Conservation (phyloP, 2,329 filamentous ascomycete genomes). For the Albophoma yamanashiensis region DNA sequence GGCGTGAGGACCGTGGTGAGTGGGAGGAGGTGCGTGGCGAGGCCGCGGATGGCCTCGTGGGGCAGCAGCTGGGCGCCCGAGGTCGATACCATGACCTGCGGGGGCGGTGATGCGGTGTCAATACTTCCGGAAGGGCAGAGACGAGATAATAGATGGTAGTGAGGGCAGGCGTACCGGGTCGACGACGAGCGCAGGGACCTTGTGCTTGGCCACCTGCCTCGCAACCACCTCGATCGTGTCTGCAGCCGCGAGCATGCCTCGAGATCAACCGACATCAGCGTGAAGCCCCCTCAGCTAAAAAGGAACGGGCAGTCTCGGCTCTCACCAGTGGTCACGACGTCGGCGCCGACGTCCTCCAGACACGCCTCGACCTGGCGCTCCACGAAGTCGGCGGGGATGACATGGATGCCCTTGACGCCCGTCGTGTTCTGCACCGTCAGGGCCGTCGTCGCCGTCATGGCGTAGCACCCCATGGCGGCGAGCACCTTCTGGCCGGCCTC, state of each 20-base stretch:
- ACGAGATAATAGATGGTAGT: neutral
- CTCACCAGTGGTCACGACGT: conserved; percentile 86
- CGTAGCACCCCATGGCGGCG: conserved; percentile 85
- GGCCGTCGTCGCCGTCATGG: conserved; percentile 90
- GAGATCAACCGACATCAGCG: neutral
- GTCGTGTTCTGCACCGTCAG: conserved; percentile 93
- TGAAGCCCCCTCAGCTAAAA: neutral
- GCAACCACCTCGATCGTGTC: conserved; percentile 26
- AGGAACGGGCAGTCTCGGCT: conserved; percentile 10
- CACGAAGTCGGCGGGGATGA: conserved; percentile 69
- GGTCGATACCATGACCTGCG: conserved; percentile 86
- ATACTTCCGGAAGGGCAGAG: neutral
- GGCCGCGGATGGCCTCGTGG: conserved; percentile 47
- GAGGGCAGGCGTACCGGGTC: conserved; percentile 25
- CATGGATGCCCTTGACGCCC: conserved; percentile 72
- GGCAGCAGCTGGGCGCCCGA: conserved; percentile 64
- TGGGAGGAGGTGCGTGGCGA: conserved; percentile 52
- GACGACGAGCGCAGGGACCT: conserved; percentile 20
- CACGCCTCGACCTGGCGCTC: conserved; percentile 77
- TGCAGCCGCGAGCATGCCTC: conserved; percentile 27
- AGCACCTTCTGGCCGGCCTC: conserved; percentile 96
- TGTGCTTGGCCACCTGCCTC: conserved; percentile 18
- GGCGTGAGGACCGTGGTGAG: conserved; percentile 61
- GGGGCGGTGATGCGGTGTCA: neutral
- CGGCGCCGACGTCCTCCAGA: conserved; percentile 72